Percentiles rank a stretch among this genome's conserved stretches.
These are phyloP conservation scores for Syncephalis fuscata DNA, from an alignment of 371 early-diverging fungal genomes.

Conservation along the genomic window DNA sequence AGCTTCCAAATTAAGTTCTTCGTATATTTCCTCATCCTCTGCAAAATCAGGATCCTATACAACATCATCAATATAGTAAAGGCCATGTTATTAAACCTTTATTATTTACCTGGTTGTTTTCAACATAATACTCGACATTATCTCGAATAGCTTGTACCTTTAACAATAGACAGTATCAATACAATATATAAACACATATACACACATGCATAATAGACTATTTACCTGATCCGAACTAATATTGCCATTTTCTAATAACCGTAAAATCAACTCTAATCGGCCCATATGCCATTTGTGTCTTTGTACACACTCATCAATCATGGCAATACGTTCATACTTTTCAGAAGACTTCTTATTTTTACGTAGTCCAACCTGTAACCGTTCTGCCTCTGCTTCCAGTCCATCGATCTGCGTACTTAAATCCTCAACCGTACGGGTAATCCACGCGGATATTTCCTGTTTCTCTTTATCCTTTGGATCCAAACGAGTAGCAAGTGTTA, in stretches of 20 bases:
- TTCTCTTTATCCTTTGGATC: conserved; percentile 91
- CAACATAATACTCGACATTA: conserved; percentile 79
- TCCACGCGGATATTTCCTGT: conserved; percentile 60
- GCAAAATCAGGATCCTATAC: conserved; percentile 64
- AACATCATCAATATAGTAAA: not conserved
- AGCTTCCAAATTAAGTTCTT: conserved; percentile 80
- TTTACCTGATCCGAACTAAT: conserved; percentile 60
- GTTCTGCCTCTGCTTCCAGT: conserved; percentile 79
- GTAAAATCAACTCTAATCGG: conserved; percentile 74
- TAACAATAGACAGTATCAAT: not conserved
- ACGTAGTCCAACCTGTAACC: conserved; percentile 48
- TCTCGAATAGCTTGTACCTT: conserved; percentile 65
- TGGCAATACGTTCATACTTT: conserved; percentile 47
- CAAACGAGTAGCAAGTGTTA: conserved; percentile 54
- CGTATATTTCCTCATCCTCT: conserved; percentile 85
- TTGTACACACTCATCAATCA: conserved; percentile 56
- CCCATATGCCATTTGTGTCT: conserved; percentile 79
- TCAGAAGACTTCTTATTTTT: conserved; percentile 55
- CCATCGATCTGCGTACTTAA: conserved; percentile 76
- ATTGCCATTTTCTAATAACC: conserved; percentile 84
- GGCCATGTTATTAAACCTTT: not conserved
- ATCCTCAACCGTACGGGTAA: conserved; percentile 62
- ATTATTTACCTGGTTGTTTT: conserved; percentile 42
- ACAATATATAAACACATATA: not conserved
- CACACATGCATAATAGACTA: not conserved